Conservation (phyloP, 83 land plant species). For the Thuja plicata region DNA sequence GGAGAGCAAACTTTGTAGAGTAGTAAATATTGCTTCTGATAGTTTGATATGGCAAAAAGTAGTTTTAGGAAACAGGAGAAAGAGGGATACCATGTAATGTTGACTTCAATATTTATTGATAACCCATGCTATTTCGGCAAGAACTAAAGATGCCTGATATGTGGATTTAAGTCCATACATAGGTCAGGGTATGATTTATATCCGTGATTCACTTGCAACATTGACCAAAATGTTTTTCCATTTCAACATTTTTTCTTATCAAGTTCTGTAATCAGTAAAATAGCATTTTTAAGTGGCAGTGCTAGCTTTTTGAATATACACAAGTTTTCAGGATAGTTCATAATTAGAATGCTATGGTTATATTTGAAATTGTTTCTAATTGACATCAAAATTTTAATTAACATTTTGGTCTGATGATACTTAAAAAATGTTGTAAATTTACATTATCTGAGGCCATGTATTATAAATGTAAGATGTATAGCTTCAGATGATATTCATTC, state of each 20-base stretch:
- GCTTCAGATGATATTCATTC: no score
- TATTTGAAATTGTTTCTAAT: background rate
- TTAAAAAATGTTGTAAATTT: background rate
- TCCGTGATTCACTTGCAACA: background rate
- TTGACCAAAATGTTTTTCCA: background rate
- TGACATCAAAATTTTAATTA: background rate
- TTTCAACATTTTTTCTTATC: background rate
- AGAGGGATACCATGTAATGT: conserved; percentile 10
- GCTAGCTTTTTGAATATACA: background rate
- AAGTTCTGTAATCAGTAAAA: background rate
- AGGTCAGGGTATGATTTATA: background rate
- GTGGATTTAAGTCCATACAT: background rate
- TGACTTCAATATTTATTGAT: background rate
- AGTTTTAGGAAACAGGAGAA: background rate
- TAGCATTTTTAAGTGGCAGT: background rate
- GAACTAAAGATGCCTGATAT: background rate
- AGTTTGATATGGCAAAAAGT: background rate
- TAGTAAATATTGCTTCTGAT: conserved; percentile 6
- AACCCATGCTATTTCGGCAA: background rate
- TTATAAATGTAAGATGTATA: no score
- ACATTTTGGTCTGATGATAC: background rate
- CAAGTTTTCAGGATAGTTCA: background rate
- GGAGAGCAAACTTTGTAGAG: conserved; percentile 6
- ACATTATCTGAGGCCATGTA: background rate
- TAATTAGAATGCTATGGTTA: background rate